Conservation (phyloP, 257 asterid genomes). For the Scutellaria barbata region DNA sequence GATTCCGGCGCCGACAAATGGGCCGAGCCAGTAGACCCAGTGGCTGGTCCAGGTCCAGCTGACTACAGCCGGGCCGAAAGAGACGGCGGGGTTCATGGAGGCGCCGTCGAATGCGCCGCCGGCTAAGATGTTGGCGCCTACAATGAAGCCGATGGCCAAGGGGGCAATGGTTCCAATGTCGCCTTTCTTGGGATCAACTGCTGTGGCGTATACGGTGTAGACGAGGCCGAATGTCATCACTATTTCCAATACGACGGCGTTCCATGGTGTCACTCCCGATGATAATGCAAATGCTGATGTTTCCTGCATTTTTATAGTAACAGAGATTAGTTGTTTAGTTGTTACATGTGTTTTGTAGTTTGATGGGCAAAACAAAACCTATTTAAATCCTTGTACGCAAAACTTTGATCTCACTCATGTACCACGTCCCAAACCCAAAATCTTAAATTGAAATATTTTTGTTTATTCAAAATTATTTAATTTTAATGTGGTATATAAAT, state of each 20-base stretch:
- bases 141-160: slow-evolving; percentile 76
- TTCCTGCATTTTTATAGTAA: slow-evolving; percentile 34
- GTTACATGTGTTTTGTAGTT: too few relatives aligned
- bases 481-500: too few relatives aligned
- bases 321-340: too few relatives aligned
- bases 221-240: slow-evolving; percentile 84
- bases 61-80: slow-evolving; percentile 79
- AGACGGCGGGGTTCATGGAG: slow-evolving; percentile 85
- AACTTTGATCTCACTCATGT: too few relatives aligned
- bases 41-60: slow-evolving; percentile 75
- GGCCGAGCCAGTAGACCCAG: slow-evolving; percentile 88
- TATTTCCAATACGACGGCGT: slow-evolving; percentile 69
- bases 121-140: slow-evolving; percentile 79
- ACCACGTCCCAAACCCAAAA: too few relatives aligned
- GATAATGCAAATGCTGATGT: slow-evolving; percentile 65
- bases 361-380: too few relatives aligned
- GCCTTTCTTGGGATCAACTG: slow-evolving; percentile 78
- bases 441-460: too few relatives aligned
- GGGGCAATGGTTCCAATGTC: slow-evolving; percentile 71
- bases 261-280: slow-evolving; percentile 58
- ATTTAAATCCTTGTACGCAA: too few relatives aligned
- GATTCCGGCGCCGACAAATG: slow-evolving; percentile 62
- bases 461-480: too few relatives aligned
- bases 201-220: slow-evolving; percentile 79
- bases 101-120: slow-evolving; percentile 80